phyloP scores from a whole-genome alignment of 2,329 filamentous ascomycete species.

The Talaromyces sp. region DNA sequence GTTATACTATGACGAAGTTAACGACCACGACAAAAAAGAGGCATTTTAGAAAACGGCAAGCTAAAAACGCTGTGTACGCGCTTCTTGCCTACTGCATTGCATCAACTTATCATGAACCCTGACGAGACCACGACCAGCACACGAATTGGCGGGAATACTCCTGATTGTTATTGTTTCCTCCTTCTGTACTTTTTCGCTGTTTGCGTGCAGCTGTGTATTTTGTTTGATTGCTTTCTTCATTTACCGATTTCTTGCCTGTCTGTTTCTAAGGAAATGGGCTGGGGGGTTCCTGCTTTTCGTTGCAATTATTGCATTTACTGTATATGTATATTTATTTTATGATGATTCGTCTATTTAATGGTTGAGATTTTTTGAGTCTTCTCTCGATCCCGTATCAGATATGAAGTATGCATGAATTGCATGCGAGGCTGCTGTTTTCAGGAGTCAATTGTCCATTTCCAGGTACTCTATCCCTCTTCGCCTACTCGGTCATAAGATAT shows the following conservation, averaged over 20 bases:
- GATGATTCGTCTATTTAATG: background rate
- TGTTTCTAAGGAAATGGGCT: background rate
- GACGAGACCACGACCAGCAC: constrained; percentile 17
- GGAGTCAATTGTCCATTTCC: background rate
- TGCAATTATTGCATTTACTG: background rate
- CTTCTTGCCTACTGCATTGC: constrained; percentile 12
- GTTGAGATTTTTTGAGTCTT: background rate
- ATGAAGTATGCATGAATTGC: background rate
- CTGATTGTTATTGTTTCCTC: constrained; percentile 8
- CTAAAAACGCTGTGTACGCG: constrained; percentile 3
- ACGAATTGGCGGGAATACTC: constrained; percentile 9
- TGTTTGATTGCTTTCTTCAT: constrained; percentile 6
- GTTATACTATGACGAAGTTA: constrained; percentile 12
- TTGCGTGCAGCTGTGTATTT: constrained; percentile 4
- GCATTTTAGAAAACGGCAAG: constrained; percentile 9
- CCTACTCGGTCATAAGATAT: background rate
- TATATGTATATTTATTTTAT: constrained; percentile 11
- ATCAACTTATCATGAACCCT: constrained; percentile 15
- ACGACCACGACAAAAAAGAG: constrained; percentile 6
- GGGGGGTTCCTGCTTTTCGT: background rate
- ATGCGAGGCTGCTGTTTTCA: background rate
- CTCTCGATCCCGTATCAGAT: background rate
- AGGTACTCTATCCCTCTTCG: background rate
- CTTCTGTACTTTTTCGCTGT: constrained; percentile 8
- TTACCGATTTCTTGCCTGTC: background rate